phyloP scores from a whole-genome alignment of 2,329 filamentous ascomycete genomes.

The Metarhizium brunneum region DNA sequence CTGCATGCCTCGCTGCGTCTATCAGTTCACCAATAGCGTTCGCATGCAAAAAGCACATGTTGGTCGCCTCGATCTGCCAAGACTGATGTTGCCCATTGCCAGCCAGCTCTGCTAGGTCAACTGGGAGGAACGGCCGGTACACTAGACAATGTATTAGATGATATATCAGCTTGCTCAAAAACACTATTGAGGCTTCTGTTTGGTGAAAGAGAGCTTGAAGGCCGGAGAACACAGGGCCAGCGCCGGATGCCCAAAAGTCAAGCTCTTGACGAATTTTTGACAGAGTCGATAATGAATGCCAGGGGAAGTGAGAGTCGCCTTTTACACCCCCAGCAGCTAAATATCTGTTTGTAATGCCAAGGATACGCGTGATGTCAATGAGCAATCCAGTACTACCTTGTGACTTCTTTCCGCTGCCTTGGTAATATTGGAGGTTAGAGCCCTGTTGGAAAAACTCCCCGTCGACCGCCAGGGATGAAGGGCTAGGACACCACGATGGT shows the following conservation, averaged over 20 bases:
- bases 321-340: slow-evolving; percentile 79
- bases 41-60: slow-evolving; percentile 76
- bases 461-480: slow-evolving; percentile 53
- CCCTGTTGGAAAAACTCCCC: slow-evolving; percentile 74
- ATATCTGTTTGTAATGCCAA: slow-evolving; percentile 77
- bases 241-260: slow-evolving; percentile 76
- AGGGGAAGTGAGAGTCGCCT: slow-evolving; percentile 83
- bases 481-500: slow-evolving; percentile 61
- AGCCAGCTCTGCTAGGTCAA: slow-evolving; percentile 72
- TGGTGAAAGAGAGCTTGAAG: slow-evolving; percentile 69
- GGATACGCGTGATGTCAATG: slow-evolving; percentile 73
- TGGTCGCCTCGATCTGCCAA: slow-evolving; percentile 87
- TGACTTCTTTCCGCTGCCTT: slow-evolving; percentile 57
- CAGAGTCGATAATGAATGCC: slow-evolving; percentile 77
- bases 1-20: slow-evolving; percentile 65
- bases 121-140: slow-evolving; percentile 77
- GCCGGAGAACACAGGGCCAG: slow-evolving; percentile 68
- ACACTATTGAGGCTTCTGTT: slow-evolving; percentile 65
- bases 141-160: slow-evolving; percentile 81
- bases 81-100: slow-evolving; percentile 78
- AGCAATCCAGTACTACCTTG: slow-evolving; percentile 73
- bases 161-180: slow-evolving; percentile 79
- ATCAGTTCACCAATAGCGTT: slow-evolving; percentile 81
- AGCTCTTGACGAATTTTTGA: slow-evolving; percentile 81
- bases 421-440: slow-evolving; percentile 66